A percentile compares a stretch with the other conserved stretches of the same genome.
Evolutionary conservation across 768 basidiomycete genomes (phyloP).

Genomic region (Sistotremastrum niveocremeum): DNA sequence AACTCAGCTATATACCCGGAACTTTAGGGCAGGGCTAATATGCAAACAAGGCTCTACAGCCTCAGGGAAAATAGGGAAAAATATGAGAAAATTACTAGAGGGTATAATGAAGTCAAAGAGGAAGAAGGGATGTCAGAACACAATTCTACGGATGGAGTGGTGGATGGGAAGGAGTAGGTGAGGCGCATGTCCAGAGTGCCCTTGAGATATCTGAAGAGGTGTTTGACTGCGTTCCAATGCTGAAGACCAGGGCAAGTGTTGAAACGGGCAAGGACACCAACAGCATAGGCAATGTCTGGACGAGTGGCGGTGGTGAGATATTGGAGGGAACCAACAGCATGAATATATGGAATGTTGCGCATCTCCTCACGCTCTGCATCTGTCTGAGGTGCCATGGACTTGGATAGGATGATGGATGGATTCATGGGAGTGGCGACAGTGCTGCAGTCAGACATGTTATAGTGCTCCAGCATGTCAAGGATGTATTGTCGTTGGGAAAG

Average conservation of each 20-base stretch:
- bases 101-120: no score
- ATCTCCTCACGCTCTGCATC: slow-evolving; percentile 10
- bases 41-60: no score
- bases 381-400: slow-evolving; percentile 1
- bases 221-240: slow-evolving; percentile 26
- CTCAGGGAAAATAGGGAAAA: no score
- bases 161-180: no score
- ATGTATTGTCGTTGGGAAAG: slow-evolving; percentile 10
- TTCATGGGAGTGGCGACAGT: slow-evolving; percentile 10
- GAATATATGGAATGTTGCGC: slow-evolving; percentile 16
- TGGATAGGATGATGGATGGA: slow-evolving; percentile 3
- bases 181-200: slow-evolving; percentile 18
- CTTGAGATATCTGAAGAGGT: slow-evolving; percentile 22
- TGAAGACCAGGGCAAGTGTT: slow-evolving; percentile 14
- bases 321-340: slow-evolving; percentile 18
- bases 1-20: no score
- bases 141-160: no score
- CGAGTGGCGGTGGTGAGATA: slow-evolving; percentile 19
- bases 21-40: no score
- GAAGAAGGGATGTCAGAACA: no score
- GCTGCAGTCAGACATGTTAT: slow-evolving; percentile 3
- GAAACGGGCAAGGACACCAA: slow-evolving; percentile 18
- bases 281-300: slow-evolving; percentile 23
- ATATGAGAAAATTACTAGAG: no score
- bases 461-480: slow-evolving; percentile 6